phyloP scores from a whole-genome alignment of 345 rosid species.

The Acer yangbiense region DNA sequence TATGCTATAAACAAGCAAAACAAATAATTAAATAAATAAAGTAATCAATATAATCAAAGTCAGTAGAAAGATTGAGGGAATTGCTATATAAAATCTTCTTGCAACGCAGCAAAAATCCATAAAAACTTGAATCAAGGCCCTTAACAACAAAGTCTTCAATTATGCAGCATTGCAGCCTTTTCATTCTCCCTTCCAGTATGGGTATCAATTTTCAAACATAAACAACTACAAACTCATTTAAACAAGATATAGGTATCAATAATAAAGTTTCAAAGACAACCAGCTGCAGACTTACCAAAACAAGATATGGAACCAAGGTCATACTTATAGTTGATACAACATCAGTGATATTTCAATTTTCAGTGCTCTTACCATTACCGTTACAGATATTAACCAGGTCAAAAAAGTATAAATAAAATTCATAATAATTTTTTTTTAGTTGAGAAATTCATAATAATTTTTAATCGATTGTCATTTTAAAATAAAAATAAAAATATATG shows the following conservation, averaged over 20 bases:
- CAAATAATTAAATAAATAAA: not conserved
- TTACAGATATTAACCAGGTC: not conserved
- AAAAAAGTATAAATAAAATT: not conserved
- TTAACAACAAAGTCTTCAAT: not conserved
- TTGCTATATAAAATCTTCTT: not conserved
- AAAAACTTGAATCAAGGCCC: not conserved
- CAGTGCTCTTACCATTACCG: not conserved
- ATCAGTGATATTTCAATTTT: not conserved
- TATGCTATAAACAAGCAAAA: conserved; percentile 45
- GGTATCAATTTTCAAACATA: not conserved
- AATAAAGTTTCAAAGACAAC: not conserved
- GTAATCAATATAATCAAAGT: conserved; percentile 1
- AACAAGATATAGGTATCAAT: not conserved
- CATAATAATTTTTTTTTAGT: not conserved
- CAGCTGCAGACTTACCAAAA: not conserved
- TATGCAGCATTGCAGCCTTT: not conserved
- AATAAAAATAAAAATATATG: not conserved
- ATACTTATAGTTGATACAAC: conserved; percentile 3
- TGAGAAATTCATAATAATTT: not conserved
- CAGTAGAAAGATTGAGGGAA: not conserved
- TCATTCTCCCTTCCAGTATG: not conserved
- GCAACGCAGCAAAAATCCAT: not conserved
- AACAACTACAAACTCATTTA: not conserved
- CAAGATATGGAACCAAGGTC: not conserved
- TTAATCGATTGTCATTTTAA: not conserved